These are phyloP conservation scores for Annona cherimola DNA, from an alignment of 164 flowering plant species.

Conservation along the genomic window DNA sequence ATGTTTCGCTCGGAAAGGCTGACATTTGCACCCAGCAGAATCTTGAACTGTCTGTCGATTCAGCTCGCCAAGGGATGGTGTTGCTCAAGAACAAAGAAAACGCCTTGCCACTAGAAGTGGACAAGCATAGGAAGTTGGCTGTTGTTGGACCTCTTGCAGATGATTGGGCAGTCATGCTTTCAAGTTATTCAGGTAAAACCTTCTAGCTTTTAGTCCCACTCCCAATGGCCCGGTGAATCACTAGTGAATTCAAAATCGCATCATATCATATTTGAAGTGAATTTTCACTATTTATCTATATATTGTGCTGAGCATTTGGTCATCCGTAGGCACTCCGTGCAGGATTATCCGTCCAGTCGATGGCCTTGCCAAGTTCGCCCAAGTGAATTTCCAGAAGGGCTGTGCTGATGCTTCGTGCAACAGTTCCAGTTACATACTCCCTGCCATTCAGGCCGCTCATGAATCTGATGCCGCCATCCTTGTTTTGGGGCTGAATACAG, in stretches of 20 bases:
- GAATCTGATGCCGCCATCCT: conserved; percentile 62
- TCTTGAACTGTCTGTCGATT: conserved; percentile 39
- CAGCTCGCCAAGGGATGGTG: conserved; percentile 55
- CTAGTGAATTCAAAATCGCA: not conserved
- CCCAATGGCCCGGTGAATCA: not conserved
- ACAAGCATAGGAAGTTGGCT: conserved; percentile 20
- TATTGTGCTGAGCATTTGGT: not conserved
- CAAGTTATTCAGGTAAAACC: conserved; percentile 44
- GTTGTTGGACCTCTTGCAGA: conserved; percentile 47
- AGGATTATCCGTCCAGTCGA: not conserved
- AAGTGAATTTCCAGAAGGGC: not conserved
- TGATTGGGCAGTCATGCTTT: conserved; percentile 31
- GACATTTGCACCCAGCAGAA: conserved; percentile 35
- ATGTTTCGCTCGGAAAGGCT: conserved; percentile 21
- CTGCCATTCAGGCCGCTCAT: conserved; percentile 48
- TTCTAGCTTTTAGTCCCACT: not conserved
- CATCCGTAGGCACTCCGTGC: conserved; percentile 21
- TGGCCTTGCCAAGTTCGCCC: conserved; percentile 1
- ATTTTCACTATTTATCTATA: no score
- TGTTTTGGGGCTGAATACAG: conserved; percentile 59
- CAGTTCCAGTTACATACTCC: conserved; percentile 25
- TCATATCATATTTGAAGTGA: not conserved
- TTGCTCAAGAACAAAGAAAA: conserved; percentile 32
- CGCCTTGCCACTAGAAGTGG: conserved; percentile 25
- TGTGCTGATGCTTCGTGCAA: conserved; percentile 42